phyloP scores from a whole-genome alignment of 2,329 filamentous ascomycete genomes.

The Phialophora expanda region DNA sequence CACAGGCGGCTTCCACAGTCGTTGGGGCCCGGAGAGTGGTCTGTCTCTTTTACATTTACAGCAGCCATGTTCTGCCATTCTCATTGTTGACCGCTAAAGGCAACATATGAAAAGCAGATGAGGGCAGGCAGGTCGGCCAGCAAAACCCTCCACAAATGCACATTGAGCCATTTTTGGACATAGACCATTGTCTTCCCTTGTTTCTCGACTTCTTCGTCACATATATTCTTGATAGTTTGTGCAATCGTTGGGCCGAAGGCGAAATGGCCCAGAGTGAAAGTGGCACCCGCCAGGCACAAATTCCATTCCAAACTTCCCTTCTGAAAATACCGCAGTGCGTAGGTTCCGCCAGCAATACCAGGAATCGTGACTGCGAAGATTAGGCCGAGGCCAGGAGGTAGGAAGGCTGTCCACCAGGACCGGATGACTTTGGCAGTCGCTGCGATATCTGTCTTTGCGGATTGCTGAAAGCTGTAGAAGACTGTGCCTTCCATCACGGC shows the following conservation, averaged over 20 bases:
- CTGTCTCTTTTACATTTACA: background rate
- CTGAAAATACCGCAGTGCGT: slow-evolving; percentile 18
- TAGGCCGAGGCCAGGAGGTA: slow-evolving; percentile 17
- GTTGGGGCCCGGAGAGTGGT: background rate
- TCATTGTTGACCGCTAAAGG: slow-evolving; percentile 7
- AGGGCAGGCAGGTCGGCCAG: slow-evolving; percentile 27
- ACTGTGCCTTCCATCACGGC: slow-evolving; percentile 26
- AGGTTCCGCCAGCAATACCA: slow-evolving; percentile 17
- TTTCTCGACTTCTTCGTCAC: slow-evolving; percentile 32
- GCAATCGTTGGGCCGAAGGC: slow-evolving; percentile 20
- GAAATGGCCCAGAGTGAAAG: slow-evolving; percentile 27
- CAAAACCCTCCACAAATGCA: slow-evolving; percentile 28
- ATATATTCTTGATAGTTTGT: slow-evolving; percentile 19
- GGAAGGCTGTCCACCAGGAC: slow-evolving; percentile 24
- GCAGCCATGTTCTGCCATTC: background rate
- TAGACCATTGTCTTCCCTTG: slow-evolving; percentile 24
- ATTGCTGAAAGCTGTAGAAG: slow-evolving; percentile 24
- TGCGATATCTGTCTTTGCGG: slow-evolving; percentile 19
- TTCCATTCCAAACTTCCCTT: slow-evolving; percentile 21
- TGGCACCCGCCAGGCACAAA: slow-evolving; percentile 22
- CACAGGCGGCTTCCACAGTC: background rate
- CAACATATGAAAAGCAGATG: slow-evolving; percentile 24
- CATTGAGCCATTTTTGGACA: slow-evolving; percentile 25
- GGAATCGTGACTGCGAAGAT: slow-evolving; percentile 24
- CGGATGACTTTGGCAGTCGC: slow-evolving; percentile 19